Percentiles rank a stretch among this genome's conserved stretches.
Conservation (phyloP, 371 early-diverging fungal genomes). For the Blakeslea trispora region DNA sequence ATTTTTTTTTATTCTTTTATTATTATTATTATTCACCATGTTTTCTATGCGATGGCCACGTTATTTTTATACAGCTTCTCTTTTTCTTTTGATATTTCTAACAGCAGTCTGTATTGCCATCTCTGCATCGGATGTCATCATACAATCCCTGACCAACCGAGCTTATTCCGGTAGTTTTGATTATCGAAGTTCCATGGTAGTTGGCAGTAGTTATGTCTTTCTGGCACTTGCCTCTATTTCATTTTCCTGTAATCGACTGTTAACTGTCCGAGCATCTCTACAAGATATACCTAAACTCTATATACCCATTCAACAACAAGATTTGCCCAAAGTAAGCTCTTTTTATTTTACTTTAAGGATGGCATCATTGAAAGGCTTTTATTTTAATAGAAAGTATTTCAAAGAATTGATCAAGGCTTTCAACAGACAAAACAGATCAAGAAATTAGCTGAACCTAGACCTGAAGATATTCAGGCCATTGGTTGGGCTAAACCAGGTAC, state of each 20-base stretch:
- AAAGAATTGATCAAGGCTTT: constrained; percentile 56
- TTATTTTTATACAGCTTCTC: constrained; percentile 40
- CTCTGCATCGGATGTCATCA: constrained; percentile 63
- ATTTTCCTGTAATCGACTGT: constrained; percentile 58
- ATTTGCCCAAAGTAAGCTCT: constrained; percentile 60
- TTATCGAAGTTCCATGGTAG: constrained; percentile 58
- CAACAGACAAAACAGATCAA: constrained; percentile 54
- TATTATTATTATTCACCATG: constrained; percentile 13
- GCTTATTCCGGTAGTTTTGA: constrained; percentile 40
- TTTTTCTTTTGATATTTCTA: constrained; percentile 36
- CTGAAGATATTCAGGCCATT: constrained; percentile 56
- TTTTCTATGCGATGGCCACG: constrained; percentile 22
- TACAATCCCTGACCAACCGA: constrained; percentile 56
- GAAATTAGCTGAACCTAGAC: constrained; percentile 53
- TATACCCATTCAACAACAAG: constrained; percentile 65
- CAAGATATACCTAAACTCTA: constrained; percentile 72
- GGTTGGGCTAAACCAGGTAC: constrained; percentile 70
- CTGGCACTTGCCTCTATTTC: constrained; percentile 48
- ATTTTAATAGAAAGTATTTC: constrained; percentile 54
- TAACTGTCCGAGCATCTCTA: constrained; percentile 58
- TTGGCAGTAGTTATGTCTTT: constrained; percentile 57
- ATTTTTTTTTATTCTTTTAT: constrained; percentile 1
- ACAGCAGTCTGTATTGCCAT: constrained; percentile 59
- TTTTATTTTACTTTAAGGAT: background rate
- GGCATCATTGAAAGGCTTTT: background rate